phyloP scores from a whole-genome alignment of 2,329 filamentous ascomycete species.

The Penicillium hordei region DNA sequence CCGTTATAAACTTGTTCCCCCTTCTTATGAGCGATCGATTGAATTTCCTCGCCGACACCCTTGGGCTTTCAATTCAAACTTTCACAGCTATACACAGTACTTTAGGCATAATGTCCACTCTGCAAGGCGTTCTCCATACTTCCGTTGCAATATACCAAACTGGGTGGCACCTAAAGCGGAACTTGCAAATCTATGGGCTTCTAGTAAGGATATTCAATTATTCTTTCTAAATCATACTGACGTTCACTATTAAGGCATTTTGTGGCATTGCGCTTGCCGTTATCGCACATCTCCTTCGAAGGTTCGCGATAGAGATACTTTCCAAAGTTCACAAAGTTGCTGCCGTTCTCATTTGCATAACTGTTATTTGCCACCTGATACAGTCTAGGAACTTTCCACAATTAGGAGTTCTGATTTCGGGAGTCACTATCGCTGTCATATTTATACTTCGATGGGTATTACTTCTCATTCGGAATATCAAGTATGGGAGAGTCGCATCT shows the following conservation, averaged over 20 bases:
- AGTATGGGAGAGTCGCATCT: conserved; percentile 6
- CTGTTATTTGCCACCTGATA: background rate
- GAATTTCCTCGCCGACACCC: conserved; percentile 13
- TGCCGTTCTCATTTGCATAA: background rate
- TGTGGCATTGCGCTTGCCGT: background rate
- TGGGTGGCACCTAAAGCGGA: conserved; percentile 1
- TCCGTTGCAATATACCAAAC: conserved; percentile 19
- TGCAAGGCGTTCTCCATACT: conserved; percentile 14
- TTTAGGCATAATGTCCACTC: conserved; percentile 18
- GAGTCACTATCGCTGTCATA: background rate
- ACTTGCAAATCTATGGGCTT: conserved; percentile 8
- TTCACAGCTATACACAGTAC: conserved; percentile 18
- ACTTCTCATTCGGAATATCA: conserved; percentile 20
- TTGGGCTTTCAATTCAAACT: conserved; percentile 21
- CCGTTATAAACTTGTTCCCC: conserved; percentile 14
- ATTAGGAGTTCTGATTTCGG: background rate
- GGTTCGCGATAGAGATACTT: background rate
- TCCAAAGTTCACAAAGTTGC: background rate
- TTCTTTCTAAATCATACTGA: conserved; percentile 5
- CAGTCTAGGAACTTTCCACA: background rate
- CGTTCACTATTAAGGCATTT: background rate
- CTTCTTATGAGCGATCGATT: conserved; percentile 12
- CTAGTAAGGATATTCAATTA: conserved; percentile 10
- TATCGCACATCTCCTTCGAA: background rate
- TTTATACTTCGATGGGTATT: conserved; percentile 10